A percentile compares a stretch with the other conserved stretches of the same genome.
These are phyloP conservation scores for Lodderomyces elongisporus DNA, from an alignment of 1,139 yeast species.

Conservation along the genomic window DNA sequence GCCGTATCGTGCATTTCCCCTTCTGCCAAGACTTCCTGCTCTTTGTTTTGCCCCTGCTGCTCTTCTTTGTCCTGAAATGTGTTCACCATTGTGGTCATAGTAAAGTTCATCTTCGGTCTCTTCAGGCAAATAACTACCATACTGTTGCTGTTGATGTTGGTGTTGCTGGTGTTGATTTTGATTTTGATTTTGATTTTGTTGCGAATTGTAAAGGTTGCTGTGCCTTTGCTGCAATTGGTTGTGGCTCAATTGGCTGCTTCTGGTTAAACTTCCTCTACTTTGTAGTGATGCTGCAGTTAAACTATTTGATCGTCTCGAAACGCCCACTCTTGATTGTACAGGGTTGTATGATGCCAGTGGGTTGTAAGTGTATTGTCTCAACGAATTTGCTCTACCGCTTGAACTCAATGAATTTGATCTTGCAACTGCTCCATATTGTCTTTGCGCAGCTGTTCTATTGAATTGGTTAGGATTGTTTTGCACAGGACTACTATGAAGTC, in stretches of 20 bases:
- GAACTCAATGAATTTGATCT: conserved; percentile 15
- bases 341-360: conserved; percentile 37
- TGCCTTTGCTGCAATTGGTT: conserved; percentile 2
- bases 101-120: conserved; percentile 1
- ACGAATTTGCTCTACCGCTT: conserved; percentile 7
- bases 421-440: conserved; percentile 4
- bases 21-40: too few relatives aligned
- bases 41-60: too few relatives aligned
- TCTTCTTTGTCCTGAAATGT: background rate
- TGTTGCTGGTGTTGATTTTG: conserved; percentile 1
- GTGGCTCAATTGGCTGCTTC: conserved; percentile 7
- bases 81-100: background rate
- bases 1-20: too few relatives aligned
- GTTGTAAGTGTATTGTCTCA: conserved; percentile 34
- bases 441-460: conserved; percentile 5
- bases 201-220: conserved; percentile 4
- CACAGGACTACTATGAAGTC: conserved; percentile 22
- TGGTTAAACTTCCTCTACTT: conserved; percentile 7
- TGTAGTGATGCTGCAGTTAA: conserved; percentile 14
- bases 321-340: conserved; percentile 1
- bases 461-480: conserved; percentile 8
- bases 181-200: too few relatives aligned
- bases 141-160: too few relatives aligned
- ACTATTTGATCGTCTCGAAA: conserved; percentile 20
- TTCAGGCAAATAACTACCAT: too few relatives aligned